Base-by-base conservation (phyloP, 352 stramenopile species). In the Thalassiosira livingstoniorum region DNA sequence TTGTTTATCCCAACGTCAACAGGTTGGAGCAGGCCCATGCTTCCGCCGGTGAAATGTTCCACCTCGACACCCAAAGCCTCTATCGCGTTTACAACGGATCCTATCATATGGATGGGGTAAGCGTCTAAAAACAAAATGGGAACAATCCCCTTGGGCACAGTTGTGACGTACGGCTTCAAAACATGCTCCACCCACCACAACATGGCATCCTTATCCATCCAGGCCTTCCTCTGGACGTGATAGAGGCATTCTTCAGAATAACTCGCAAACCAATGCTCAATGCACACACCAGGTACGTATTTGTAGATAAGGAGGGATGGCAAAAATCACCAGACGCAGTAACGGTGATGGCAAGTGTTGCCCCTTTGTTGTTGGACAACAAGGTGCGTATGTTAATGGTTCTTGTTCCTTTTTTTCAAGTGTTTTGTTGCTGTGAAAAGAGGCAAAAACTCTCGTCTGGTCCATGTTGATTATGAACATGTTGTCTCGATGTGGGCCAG, bases 401-500 rank as follows among this genome's bases (percentile, higher is more conserved):
- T n/a, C 21, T 43, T 31, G 23, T 23, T 2, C 61, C 61, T 18
- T 42, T 37, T 27, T 15, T 35, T 47, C 23, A n/a, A 68, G 25
- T 11, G 31, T 53, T 45, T 43, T 45, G 13, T 68, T 68, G 23
- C 21, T 2, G 7, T n/a, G 27, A 34, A 2, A 27, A 4, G 34
- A 23, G 29, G 34, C n/a, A 68, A 42, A 54, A 68, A 34, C 21
- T 2, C 13, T 27, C 31, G 61, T 68, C 32, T 67, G 58, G 32
- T 67, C 58, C 58, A 67, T 67, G 29, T 67, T 67, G 7, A 67
- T 67, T 18, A 45, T 47, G 32, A 47, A 67, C n/a, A n/a, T n/a
- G n/a, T n/a, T n/a, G n/a, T n/a, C n/a, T n/a, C n/a, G n/a, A n/a
- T n/a, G n/a, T n/a, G n/a, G n/a, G n/a, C n/a, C n/a, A n/a, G n/a